phyloP scores from a whole-genome alignment of 352 stramenopile genomes.

The Nothophytophthora sp. region DNA sequence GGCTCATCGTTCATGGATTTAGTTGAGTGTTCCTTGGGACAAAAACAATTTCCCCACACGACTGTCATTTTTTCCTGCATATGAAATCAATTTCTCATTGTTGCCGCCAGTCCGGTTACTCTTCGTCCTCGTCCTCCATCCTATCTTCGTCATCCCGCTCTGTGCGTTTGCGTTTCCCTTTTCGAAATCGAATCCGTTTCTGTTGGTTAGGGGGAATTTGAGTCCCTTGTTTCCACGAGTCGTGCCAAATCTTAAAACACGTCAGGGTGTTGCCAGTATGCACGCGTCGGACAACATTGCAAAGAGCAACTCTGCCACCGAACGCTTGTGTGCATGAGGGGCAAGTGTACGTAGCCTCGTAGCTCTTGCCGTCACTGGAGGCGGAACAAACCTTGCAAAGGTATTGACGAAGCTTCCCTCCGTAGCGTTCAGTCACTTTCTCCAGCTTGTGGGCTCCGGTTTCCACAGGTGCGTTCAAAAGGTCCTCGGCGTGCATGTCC shows the following conservation, averaged over 20 bases:
- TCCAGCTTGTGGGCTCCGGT: not conserved
- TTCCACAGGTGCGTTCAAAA: not conserved
- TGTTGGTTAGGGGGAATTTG: not conserved
- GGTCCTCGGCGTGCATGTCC: conserved; percentile 8
- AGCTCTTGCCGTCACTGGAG: conserved; percentile 3
- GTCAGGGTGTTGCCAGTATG: conserved; percentile 2
- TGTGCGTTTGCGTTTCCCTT: not conserved
- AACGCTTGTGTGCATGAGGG: not conserved
- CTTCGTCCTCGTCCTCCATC: too few species aligned
- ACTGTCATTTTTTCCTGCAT: too few species aligned
- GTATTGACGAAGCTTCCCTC: conserved; percentile 12
- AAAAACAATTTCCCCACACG: too few species aligned
- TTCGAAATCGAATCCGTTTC: not conserved
- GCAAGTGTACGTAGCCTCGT: conserved; percentile 9
- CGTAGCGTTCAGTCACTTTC: conserved; percentile 10
- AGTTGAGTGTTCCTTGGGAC: too few species aligned
- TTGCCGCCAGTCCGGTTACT: too few species aligned
- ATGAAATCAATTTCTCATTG: too few species aligned
- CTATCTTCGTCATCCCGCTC: not conserved
- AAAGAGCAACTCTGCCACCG: conserved; percentile 1
- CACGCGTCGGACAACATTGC: not conserved
- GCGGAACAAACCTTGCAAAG: conserved; percentile 23
- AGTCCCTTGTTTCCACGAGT: conserved; percentile 1
- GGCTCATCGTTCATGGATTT: too few species aligned
- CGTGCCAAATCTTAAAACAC: conserved; percentile 6